phyloP scores from a whole-genome alignment of 352 stramenopile species.

The Phytophthora parvispora region DNA sequence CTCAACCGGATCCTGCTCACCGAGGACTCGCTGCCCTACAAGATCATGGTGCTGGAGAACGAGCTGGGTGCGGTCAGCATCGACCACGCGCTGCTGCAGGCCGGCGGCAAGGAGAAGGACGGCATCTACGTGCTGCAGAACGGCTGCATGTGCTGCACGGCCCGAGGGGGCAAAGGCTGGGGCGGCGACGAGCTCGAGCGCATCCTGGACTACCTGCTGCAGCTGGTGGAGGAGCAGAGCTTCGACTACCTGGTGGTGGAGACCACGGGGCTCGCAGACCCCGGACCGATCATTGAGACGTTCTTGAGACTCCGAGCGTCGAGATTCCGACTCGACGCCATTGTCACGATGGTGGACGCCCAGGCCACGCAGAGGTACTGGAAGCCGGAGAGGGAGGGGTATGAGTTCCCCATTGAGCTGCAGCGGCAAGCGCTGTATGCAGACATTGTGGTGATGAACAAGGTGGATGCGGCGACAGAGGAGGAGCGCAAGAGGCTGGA shows the following conservation, averaged over 20 bases:
- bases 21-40: slow-evolving; percentile 86
- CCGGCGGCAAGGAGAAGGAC: slow-evolving; percentile 47
- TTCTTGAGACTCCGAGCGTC: slow-evolving; percentile 94
- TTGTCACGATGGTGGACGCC: slow-evolving; percentile 97
- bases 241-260: slow-evolving; percentile 99
- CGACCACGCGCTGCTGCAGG: slow-evolving; percentile 66
- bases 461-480: slow-evolving; percentile 63
- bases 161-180: slow-evolving; percentile 87
- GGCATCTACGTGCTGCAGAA: slow-evolving; percentile 99
- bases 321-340: slow-evolving; percentile 95
- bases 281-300: slow-evolving; percentile 98
- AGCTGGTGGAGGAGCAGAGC: slow-evolving; percentile 72
- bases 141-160: slow-evolving; percentile 98
- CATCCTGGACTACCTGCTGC: slow-evolving; percentile 91
- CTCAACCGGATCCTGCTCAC: slow-evolving; percentile 96
- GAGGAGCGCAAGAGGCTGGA: slow-evolving; percentile 45
- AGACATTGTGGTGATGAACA: slow-evolving; percentile 81
- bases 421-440: slow-evolving; percentile 76
- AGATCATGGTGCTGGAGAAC: slow-evolving; percentile 97
- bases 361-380: slow-evolving; percentile 68
- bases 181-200: slow-evolving; percentile 91
- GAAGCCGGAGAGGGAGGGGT: slow-evolving; percentile 23
- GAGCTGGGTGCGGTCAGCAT: slow-evolving; percentile 77
- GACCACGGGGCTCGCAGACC: slow-evolving; percentile 97
- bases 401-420: slow-evolving; percentile 66